Conservation (phyloP, 148 eudicot genomes). For the Fallopia convolvulus region DNA sequence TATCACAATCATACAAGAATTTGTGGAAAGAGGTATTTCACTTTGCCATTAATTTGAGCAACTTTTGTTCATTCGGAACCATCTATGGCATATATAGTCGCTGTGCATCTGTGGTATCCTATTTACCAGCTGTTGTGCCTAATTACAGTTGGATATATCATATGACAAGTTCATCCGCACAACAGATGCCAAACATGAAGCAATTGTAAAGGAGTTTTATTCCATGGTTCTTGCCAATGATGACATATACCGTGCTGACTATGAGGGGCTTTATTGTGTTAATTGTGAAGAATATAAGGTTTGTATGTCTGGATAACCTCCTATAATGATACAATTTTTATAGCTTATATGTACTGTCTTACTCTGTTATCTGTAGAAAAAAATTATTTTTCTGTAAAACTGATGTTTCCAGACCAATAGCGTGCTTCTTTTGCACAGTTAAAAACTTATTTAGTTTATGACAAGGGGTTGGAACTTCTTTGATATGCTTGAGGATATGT, state of each 20-base stretch:
- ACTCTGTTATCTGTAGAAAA: background rate
- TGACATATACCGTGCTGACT: conserved; percentile 90
- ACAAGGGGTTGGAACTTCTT: background rate
- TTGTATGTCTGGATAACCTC: background rate
- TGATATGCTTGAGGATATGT: background rate
- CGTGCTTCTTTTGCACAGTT: background rate
- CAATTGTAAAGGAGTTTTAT: conserved; percentile 81
- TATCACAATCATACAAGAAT: conserved; percentile 69
- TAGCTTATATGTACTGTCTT: background rate
- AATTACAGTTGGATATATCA: conserved; percentile 73
- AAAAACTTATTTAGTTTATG: background rate
- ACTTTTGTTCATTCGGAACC: conserved; percentile 1
- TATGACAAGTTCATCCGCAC: conserved; percentile 95
- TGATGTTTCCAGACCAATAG: background rate
- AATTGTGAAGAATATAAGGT: conserved; percentile 99
- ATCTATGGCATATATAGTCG: background rate
- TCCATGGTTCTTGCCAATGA: conserved; percentile 83
- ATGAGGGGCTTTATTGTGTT: conserved; percentile 94
- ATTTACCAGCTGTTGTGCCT: conserved; percentile 13
- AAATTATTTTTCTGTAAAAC: background rate
- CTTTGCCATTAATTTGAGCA: background rate
- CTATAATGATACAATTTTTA: background rate
- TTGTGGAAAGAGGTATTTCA: conserved; percentile 76
- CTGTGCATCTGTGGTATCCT: background rate
- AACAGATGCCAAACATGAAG: conserved; percentile 79